Evolutionary conservation across 257 asterid species (phyloP).

Genomic region (Ilex aquifolium): DNA sequence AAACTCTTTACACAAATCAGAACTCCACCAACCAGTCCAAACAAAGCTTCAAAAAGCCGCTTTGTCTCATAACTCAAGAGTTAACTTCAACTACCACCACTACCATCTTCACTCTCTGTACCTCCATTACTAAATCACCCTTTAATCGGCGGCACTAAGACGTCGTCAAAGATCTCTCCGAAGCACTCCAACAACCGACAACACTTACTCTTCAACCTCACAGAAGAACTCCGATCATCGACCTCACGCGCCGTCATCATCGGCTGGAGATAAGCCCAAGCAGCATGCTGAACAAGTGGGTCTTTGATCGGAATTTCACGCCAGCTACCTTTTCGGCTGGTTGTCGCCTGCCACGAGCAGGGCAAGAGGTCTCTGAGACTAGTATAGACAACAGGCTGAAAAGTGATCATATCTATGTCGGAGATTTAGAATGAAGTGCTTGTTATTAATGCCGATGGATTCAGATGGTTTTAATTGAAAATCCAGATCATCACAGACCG

Average conservation of each 20-base stretch:
- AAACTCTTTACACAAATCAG: too few relatives aligned
- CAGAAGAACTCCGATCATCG: conserved; percentile 14
- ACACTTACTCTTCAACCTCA: conserved; percentile 26
- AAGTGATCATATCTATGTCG: conserved; percentile 36
- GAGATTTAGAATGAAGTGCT: neutral
- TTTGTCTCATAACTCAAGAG: too few relatives aligned
- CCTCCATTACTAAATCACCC: too few relatives aligned
- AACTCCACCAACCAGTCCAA: too few relatives aligned
- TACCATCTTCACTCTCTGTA: too few relatives aligned
- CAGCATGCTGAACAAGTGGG: conserved; percentile 80
- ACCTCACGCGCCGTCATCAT: conserved; percentile 27
- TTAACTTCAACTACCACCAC: too few relatives aligned
- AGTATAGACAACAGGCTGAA: too few relatives aligned
- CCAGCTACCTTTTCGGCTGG: conserved; percentile 41
- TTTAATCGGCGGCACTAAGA: neutral
- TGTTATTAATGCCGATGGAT: neutral
- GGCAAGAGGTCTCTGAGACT: conserved; percentile 62
- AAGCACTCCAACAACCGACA: conserved; percentile 40
- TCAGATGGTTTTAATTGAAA: neutral
- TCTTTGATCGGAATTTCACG: conserved; percentile 75
- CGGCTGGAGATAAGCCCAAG: conserved; percentile 90
- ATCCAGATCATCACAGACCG: neutral
- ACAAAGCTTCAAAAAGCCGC: too few relatives aligned
- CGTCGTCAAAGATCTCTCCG: conserved; percentile 19
- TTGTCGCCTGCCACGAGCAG: conserved; percentile 26